Percentiles rank a stretch among this genome's conserved stretches.
These are phyloP conservation scores for Beauveria bassiana DNA, from an alignment of 2,329 filamentous ascomycete species.

Conservation along the genomic window DNA sequence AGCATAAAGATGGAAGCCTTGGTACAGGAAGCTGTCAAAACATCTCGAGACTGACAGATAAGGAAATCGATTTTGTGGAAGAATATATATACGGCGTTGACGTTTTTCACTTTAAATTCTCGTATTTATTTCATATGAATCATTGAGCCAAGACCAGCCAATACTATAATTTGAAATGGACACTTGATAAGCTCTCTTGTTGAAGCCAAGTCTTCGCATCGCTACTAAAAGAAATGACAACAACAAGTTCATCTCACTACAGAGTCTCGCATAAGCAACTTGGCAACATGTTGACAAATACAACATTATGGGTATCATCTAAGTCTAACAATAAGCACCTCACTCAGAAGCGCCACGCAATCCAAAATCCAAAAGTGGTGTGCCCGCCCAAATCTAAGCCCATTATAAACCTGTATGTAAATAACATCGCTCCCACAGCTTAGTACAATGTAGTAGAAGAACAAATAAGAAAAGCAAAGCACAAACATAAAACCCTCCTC, in stretches of 20 bases:
- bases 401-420: background rate
- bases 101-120: no score
- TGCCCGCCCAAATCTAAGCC: background rate
- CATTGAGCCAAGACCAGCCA: no score
- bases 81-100: no score
- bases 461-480: background rate
- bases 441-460: background rate
- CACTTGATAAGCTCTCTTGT: no score
- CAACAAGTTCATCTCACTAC: background rate
- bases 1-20: background rate
- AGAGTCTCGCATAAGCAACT: background rate
- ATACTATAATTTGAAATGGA: no score
- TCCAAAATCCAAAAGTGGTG: background rate
- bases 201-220: no score
- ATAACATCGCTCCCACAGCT: background rate
- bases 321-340: no score
- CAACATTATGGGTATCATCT: background rate
- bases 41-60: background rate
- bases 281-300: background rate
- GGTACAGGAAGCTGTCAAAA: background rate
- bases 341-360: background rate
- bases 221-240: no score
- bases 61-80: no score
- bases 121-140: no score
- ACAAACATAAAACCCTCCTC: background rate